Conservation (phyloP, 2,329 filamentous ascomycete species). For the Zymoseptoria pseudotritici region DNA sequence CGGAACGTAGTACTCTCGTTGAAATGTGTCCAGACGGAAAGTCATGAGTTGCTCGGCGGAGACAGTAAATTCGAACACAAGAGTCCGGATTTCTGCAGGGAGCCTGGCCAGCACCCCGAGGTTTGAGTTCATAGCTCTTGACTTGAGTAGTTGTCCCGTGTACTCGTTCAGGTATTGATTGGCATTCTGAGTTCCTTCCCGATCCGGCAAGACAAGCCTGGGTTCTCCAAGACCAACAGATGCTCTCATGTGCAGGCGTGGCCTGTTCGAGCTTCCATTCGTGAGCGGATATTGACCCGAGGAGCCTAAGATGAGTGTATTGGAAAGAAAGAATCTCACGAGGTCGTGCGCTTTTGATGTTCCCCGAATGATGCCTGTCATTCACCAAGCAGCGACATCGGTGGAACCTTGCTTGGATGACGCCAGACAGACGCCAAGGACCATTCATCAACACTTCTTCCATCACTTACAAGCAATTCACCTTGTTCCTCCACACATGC, state of each 20-base stretch:
- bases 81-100: constrained; percentile 15
- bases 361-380: neutral
- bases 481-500: no score
- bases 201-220: no score
- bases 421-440: neutral
- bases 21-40: constrained; percentile 25
- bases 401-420: neutral
- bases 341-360: neutral
- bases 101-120: constrained; percentile 7
- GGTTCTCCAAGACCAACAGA: no score
- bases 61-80: constrained; percentile 20
- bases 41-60: constrained; percentile 21
- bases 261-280: no score
- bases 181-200: neutral
- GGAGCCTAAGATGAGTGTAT: neutral
- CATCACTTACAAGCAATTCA: no score
- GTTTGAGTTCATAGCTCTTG: neutral
- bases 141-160: neutral
- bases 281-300: no score
- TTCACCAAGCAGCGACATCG: neutral
- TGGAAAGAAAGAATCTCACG: neutral
- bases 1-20: constrained; percentile 20
- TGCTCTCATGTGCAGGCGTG: no score
- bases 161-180: neutral
- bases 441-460: no score